phyloP scores from a whole-genome alignment of 2,329 filamentous ascomycete species.

The Fusarium begoniae region DNA sequence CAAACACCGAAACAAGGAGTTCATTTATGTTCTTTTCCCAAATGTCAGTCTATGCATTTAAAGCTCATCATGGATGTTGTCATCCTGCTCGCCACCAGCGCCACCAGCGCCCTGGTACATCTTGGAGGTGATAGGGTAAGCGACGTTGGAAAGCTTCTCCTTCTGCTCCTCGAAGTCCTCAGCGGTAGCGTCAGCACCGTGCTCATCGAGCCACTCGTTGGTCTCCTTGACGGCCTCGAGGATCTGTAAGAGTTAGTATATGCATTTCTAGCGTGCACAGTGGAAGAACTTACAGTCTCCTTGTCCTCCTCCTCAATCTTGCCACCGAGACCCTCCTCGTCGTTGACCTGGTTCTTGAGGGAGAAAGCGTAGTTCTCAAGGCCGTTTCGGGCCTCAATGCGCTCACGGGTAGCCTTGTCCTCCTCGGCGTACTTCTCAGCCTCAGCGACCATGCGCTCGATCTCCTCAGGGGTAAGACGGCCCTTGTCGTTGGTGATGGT shows the following conservation, averaged over 20 bases:
- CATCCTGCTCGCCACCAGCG: constrained; percentile 68
- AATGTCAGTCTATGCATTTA: constrained; percentile 61
- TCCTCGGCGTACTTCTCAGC: constrained; percentile 99
- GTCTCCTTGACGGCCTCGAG: constrained; percentile 97
- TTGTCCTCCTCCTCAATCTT: constrained; percentile 99
- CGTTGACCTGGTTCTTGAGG: constrained; percentile 99
- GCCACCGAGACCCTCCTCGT: constrained; percentile 94
- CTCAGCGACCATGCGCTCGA: constrained; percentile 98
- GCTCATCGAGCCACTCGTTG: constrained; percentile 96
- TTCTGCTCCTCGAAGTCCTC: constrained; percentile 99
- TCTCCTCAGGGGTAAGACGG: constrained; percentile 94
- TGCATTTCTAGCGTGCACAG: not conserved
- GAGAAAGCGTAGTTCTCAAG: constrained; percentile 99
- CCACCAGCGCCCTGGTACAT: constrained; percentile 73
- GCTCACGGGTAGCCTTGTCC: constrained; percentile 97
- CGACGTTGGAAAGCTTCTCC: constrained; percentile 96
- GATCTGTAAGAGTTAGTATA: constrained; percentile 65
- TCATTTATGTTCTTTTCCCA: constrained; percentile 43
- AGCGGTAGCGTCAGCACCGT: constrained; percentile 81
- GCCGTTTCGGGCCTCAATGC: constrained; percentile 94
- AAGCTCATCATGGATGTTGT: constrained; percentile 83
- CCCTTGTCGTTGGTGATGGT: constrained; percentile 99
- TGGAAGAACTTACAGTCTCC: constrained; percentile 76
- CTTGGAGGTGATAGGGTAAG: constrained; percentile 99
- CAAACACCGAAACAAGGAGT: constrained; percentile 43